Evolutionary conservation across 2,329 filamentous ascomycete genomes (phyloP).

Genomic region (Exophiala viscosa): DNA sequence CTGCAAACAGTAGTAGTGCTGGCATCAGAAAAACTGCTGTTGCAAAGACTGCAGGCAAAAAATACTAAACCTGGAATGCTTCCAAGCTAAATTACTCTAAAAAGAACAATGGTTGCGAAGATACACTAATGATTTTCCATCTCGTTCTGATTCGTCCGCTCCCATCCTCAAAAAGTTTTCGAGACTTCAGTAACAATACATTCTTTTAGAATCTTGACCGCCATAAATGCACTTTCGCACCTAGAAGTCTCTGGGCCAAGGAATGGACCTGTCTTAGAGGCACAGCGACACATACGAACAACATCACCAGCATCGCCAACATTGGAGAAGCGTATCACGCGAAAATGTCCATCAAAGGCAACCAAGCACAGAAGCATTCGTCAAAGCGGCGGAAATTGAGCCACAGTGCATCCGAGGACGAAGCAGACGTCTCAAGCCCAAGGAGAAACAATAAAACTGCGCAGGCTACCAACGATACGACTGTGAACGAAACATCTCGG

Average conservation of each 20-base stretch:
- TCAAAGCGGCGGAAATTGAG: slow-evolving; percentile 35
- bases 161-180: slow-evolving; percentile 8
- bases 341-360: slow-evolving; percentile 4
- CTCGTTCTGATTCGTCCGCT: not conserved
- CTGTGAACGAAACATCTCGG: not conserved
- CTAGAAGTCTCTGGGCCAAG: too few species aligned
- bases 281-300: too few species aligned
- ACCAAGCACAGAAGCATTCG: not conserved
- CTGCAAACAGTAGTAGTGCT: too few species aligned
- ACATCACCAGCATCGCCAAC: too few species aligned
- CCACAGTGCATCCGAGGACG: slow-evolving; percentile 9
- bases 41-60: not conserved
- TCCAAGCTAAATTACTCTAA: not conserved
- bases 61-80: not conserved
- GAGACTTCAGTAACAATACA: too few species aligned
- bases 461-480: not conserved
- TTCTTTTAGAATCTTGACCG: too few species aligned
- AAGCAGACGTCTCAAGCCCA: not conserved
- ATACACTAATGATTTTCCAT: not conserved
- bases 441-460: not conserved
- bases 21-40: too few species aligned
- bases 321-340: not conserved
- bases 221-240: too few species aligned
- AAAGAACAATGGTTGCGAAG: not conserved
- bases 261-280: too few species aligned